phyloP scores from a whole-genome alignment of 495 filamentous ascomycete genomes.

The Pyrenula aspistea region DNA sequence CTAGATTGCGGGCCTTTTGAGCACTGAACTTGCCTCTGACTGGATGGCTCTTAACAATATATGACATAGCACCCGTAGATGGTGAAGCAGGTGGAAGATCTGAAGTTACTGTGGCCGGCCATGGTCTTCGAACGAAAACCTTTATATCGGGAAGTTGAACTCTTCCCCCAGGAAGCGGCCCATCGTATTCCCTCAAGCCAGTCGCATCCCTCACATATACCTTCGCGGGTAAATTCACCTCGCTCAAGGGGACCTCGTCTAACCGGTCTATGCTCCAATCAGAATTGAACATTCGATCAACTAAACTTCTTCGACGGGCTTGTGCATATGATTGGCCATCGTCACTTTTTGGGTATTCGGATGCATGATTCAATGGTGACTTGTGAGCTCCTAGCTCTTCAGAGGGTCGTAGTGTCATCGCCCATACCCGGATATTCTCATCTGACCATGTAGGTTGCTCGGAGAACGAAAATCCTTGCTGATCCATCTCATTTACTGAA shows the following conservation, averaged over 20 bases:
- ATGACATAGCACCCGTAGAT: slow-evolving; percentile 59
- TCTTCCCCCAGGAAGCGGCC: slow-evolving; percentile 43
- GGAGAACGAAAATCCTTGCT: slow-evolving; percentile 22
- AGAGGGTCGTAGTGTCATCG: slow-evolving; percentile 44
- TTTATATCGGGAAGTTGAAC: slow-evolving; percentile 47
- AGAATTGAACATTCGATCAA: slow-evolving; percentile 74
- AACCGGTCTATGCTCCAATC: slow-evolving; percentile 61
- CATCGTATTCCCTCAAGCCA: slow-evolving; percentile 51
- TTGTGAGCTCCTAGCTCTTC: slow-evolving; percentile 1
- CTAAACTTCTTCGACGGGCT: slow-evolving; percentile 35
- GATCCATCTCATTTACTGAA: slow-evolving; percentile 47
- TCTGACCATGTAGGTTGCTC: slow-evolving; percentile 61
- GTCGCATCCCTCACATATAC: slow-evolving; percentile 64
- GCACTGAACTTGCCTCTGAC: slow-evolving; percentile 70
- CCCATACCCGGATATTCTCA: slow-evolving; percentile 69
- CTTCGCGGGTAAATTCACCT: slow-evolving; percentile 55
- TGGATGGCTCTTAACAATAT: slow-evolving; percentile 65
- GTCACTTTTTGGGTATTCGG: slow-evolving; percentile 52
- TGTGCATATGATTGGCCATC: slow-evolving; percentile 20
- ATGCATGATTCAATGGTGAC: slow-evolving; percentile 8
- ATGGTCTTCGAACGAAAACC: slow-evolving; percentile 67
- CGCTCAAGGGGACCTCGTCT: slow-evolving; percentile 44
- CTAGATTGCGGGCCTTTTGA: slow-evolving; percentile 44
- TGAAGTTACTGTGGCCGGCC: slow-evolving; percentile 60
- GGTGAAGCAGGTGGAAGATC: slow-evolving; percentile 53